Base-by-base conservation (phyloP, 352 stramenopile species). In the Saprolegnia parasitica region DNA sequence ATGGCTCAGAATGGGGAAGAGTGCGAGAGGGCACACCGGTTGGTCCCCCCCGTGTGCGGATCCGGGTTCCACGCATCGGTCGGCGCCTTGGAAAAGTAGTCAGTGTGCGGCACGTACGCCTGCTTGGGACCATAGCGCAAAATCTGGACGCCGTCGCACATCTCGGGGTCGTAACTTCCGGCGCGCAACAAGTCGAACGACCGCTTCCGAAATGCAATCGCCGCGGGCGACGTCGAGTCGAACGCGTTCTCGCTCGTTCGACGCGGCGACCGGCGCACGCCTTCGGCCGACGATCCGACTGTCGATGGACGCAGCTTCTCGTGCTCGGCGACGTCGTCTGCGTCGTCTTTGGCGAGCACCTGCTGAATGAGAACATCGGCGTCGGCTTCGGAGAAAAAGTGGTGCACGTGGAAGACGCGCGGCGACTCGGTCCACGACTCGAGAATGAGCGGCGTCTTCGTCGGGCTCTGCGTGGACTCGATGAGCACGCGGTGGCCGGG, bases 131-230 rank as follows among this genome's bases (percentile, higher is more conserved):
- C 84, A 74, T 96, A 96, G 9, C 83, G 71, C 47, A 96, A 73
- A 40, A 95, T 84, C 73, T 96, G 87, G 29, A 96, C 76, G n/a
- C 89, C 89, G 76, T 96, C 89, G 49, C n/a, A 56, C 49, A 56
- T 56, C 1, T 37, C 50, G 65, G 93, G 84, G 40, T 76, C 65
- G 66, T 91, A 96, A 47, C 68, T 67, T 61, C 80, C 74, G 67
- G 92, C 84, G 35, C 83, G 80, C 46, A 91, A 75, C 60, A 84
- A 64, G 32, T 84, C 63, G 68, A 89, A 88, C 58, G 76, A 79
- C 16, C 82, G 67, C 49, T 72, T 61, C 39, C 76, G 76, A 26
- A 84, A 42, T 18, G 39, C 45, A 16, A 77, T 60, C 11, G 76
- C 57, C 24, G 65, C 50, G 15, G 50, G 20, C 1, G 72, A 77